Evolutionary conservation across 371 early-diverging fungal species (phyloP).

Genomic region (Ordospora pajunii): DNA sequence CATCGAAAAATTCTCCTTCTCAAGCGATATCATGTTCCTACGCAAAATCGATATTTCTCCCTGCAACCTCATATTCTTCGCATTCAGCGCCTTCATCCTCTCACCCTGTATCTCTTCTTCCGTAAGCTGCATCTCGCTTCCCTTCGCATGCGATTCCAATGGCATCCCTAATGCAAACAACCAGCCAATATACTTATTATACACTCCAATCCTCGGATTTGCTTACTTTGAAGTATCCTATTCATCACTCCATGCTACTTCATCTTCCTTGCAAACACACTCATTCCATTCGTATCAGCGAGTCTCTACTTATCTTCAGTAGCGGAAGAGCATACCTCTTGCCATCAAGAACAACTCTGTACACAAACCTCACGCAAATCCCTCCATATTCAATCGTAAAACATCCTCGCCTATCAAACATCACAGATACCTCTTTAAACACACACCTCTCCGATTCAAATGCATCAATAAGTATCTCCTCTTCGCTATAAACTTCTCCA

Average conservation of each 20-base stretch:
- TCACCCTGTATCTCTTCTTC: neutral
- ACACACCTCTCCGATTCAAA: neutral
- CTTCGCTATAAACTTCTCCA: neutral
- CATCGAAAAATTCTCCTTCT: constrained; percentile 36
- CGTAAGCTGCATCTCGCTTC: neutral
- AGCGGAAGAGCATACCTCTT: neutral
- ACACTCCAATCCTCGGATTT: neutral
- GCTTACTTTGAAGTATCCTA: neutral
- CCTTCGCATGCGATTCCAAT: neutral
- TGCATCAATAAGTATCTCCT: neutral
- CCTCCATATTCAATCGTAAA: neutral
- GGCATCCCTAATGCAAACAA: too few species aligned
- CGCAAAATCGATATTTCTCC: constrained; percentile 39
- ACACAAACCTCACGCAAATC: neutral
- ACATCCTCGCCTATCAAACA: neutral
- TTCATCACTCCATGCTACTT: neutral
- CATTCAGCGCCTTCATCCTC: constrained; percentile 2
- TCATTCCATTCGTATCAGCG: neutral
- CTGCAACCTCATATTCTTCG: constrained; percentile 31
- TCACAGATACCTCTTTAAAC: neutral
- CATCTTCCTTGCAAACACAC: neutral
- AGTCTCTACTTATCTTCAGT: neutral
- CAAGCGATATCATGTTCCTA: constrained; percentile 33
- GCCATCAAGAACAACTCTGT: neutral
- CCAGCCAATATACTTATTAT: too few species aligned